Base-by-base conservation (phyloP, 139 green algal species). In the Chlorella sp. region DNA sequence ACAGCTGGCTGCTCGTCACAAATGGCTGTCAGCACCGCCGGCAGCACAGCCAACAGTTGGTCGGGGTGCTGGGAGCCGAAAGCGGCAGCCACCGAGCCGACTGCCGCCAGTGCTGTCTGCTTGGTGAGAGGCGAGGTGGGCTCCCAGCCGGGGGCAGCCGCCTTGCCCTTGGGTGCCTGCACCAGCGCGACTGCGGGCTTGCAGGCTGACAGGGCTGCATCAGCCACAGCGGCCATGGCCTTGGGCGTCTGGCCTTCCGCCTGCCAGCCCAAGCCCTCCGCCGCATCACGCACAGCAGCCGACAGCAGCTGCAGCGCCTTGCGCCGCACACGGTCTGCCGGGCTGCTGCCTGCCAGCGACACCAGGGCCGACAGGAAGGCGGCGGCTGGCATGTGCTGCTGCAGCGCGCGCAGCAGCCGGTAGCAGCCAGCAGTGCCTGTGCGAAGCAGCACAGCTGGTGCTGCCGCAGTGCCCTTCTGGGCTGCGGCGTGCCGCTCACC, bases 241-340 rank as follows among this genome's bases (percentile, higher is more conserved):
- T 81, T 39, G 0, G 69, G 73, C 34, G 76, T 39, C 80, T 87
- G 78, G 23, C 56, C 47, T 62, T 85, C 69, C 36, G 80, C 74
- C 38, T 83, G 69, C 16, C 39, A 64, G 41, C 74, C 81, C 16
- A 78, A 64, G 16, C 80, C 57, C 15, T 87, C 60, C 0, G 89
- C 82, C 34, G 90, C 57, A 34, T 87, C 88, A 12, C 83, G 67
- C 41, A 94, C 71, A 20, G 90, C 87, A 0, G 80, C 51, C 0
- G 68, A 85, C 12, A 94, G 84, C 56, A 97, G 88, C 71, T 84
- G 83, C 65, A 97, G 80, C 13, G 93, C 94, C 34, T 90, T 86
- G 65, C 91, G 89, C 28, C 87, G 87, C 60, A 95, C 84, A 5
- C 75, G 81, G 34, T 92, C 91, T 15, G 74, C 67, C 0, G 87